Conservation (phyloP, 176 grass and related monocot species). For the bread wheat (Triticum aestivum) region IWGSC_CS_RefSeq_v2.1 NC_057810.1:463642815-463643314, state of each 20-base stretch:
- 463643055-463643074: background rate
- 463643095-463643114: constrained; percentile 49
- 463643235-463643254: constrained; percentile 85
- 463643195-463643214: constrained; percentile 93
- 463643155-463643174: constrained; percentile 87
- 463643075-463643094: constrained; percentile 3
- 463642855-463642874: background rate
- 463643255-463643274: constrained; percentile 76
- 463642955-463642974: too few relatives aligned
- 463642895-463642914: too few relatives aligned
- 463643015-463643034: background rate
- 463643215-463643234: constrained; percentile 98
- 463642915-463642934: too few relatives aligned
- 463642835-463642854: background rate
- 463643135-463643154: constrained; percentile 61
- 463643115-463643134: constrained; percentile 81
- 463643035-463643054: background rate
- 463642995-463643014: too few relatives aligned
- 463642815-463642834: background rate
- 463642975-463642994: too few relatives aligned
- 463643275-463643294: constrained; percentile 91
- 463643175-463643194: constrained; percentile 97
- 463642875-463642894: background rate
- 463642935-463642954: too few relatives aligned
- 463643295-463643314: constrained; percentile 76